phyloP scores from a whole-genome alignment of 1,139 yeast genomes.

The Meyerozyma guilliermondii region DNA sequence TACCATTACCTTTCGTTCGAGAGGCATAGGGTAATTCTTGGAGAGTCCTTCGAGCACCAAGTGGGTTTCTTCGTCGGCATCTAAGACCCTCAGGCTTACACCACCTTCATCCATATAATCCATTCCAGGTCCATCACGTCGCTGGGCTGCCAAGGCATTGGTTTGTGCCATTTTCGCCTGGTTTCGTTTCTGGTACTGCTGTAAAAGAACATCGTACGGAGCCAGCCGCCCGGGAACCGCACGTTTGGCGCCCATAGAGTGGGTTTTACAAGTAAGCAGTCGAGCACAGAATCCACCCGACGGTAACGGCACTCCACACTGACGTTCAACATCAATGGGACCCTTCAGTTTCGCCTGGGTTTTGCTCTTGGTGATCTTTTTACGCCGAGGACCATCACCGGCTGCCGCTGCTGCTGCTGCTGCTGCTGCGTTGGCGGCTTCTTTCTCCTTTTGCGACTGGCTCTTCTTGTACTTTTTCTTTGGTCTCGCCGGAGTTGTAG shows the following conservation, averaged over 20 bases:
- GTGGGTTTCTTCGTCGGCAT: slow-evolving; percentile 91
- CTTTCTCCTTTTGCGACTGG: slow-evolving; percentile 41
- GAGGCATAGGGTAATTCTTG: slow-evolving; percentile 72
- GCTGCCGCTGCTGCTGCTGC: slow-evolving; percentile 39
- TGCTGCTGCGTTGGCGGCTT: slow-evolving; percentile 45
- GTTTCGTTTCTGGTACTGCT: slow-evolving; percentile 86
- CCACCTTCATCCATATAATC: slow-evolving; percentile 18
- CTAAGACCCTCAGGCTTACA: slow-evolving; percentile 27
- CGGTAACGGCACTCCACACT: slow-evolving; percentile 93
- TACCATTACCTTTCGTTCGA: slow-evolving; percentile 69
- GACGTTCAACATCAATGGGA: slow-evolving; percentile 89
- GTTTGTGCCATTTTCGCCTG: slow-evolving; percentile 87
- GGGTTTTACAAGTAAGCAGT: slow-evolving; percentile 93
- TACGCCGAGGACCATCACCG: slow-evolving; percentile 22
- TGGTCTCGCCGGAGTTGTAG: slow-evolving; percentile 20
- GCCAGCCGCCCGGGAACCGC: slow-evolving; percentile 92
- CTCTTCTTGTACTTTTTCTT: slow-evolving; percentile 45
- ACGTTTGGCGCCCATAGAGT: slow-evolving; percentile 96
- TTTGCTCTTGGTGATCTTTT: slow-evolving; percentile 45
- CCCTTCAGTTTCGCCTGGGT: slow-evolving; percentile 62
- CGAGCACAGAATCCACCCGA: slow-evolving; percentile 94
- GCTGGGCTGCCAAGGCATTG: slow-evolving; percentile 61
- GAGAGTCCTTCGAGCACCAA: slow-evolving; percentile 91
- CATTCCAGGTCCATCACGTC: slow-evolving; percentile 28
- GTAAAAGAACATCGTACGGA: slow-evolving; percentile 81